A percentile compares a stretch with the other conserved stretches of the same genome.
Evolutionary conservation across 305 asterid genomes (phyloP).

Genomic region (Fraxinus dipetala): DNA sequence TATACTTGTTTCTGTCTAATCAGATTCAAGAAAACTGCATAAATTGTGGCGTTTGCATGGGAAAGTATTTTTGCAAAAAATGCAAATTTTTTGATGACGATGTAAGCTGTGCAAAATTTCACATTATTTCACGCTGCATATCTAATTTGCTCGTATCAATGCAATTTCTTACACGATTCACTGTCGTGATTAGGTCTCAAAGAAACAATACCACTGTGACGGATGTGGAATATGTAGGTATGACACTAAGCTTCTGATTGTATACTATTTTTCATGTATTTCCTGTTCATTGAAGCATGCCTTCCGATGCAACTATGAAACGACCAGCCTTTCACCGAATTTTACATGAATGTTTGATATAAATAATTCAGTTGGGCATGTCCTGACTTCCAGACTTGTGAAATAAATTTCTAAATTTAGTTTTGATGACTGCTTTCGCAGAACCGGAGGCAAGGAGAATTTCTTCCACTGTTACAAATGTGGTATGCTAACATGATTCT

Average conservation of each 20-base stretch:
- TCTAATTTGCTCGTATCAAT: neutral
- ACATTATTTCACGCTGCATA: neutral
- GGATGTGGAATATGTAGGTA: slow-evolving; percentile 69
- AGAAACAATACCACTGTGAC: slow-evolving; percentile 61
- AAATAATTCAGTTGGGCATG: neutral
- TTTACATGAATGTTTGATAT: neutral
- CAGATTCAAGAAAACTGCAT: slow-evolving; percentile 54
- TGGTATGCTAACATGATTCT: slow-evolving; percentile 32
- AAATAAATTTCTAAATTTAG: neutral
- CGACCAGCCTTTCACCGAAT: neutral
- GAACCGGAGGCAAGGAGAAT: slow-evolving; percentile 59
- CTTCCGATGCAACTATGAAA: neutral
- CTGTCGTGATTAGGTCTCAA: slow-evolving; percentile 40
- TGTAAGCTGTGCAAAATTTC: slow-evolving; percentile 23
- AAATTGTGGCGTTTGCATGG: slow-evolving; percentile 58
- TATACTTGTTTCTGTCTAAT: slow-evolving; percentile 1
- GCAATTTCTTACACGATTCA: neutral
- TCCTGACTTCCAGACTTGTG: neutral
- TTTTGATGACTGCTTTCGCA: slow-evolving; percentile 24
- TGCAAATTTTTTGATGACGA: slow-evolving; percentile 64
- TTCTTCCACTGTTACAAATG: slow-evolving; percentile 58
- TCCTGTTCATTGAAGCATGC: neutral
- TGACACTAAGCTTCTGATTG: neutral
- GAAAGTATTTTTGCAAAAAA: slow-evolving; percentile 46
- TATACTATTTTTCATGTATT: neutral